Percentiles rank a stretch among this genome's conserved stretches.
Conservation (phyloP, 2,329 filamentous ascomycete species). For the Phyllosticta capitalensis region DNA sequence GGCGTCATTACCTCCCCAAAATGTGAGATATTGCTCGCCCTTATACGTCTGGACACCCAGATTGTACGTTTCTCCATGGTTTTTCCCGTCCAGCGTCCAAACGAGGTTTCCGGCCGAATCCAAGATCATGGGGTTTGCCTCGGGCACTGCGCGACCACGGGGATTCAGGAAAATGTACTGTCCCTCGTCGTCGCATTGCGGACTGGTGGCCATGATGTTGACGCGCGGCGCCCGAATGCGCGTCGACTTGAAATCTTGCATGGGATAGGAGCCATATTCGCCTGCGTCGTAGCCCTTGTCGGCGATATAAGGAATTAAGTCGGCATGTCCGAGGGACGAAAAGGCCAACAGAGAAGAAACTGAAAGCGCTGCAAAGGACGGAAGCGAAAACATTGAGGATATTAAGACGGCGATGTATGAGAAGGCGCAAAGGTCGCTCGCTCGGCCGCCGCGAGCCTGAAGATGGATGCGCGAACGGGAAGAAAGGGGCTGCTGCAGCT, state of each 20-base stretch:
- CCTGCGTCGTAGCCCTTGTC: constrained; percentile 15
- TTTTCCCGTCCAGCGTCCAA: constrained; percentile 23
- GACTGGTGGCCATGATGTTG: constrained; percentile 12
- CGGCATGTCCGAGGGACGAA: background rate
- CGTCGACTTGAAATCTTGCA: constrained; percentile 12
- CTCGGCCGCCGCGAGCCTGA: background rate
- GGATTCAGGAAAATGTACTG: constrained; percentile 13
- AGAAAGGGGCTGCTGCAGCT: background rate
- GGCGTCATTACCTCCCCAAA: constrained; percentile 29
- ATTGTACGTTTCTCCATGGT: constrained; percentile 15
- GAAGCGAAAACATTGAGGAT: constrained; percentile 1
- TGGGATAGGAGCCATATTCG: constrained; percentile 14
- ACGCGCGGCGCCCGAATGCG: constrained; percentile 12
- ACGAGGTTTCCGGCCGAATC: constrained; percentile 24
- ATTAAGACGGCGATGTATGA: background rate
- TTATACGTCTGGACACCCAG: constrained; percentile 26
- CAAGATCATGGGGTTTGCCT: constrained; percentile 26
- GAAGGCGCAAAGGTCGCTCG: background rate
- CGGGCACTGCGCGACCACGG: constrained; percentile 11
- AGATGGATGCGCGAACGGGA: background rate
- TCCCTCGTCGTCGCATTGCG: constrained; percentile 9
- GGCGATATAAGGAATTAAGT: constrained; percentile 12
- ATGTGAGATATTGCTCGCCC: constrained; percentile 27
- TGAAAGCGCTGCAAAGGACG: background rate
- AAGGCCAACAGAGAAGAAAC: constrained; percentile 6